Evolutionary conservation across 2,329 filamentous ascomycete genomes (phyloP).

Genomic region (Aspergillus sp.): DNA sequence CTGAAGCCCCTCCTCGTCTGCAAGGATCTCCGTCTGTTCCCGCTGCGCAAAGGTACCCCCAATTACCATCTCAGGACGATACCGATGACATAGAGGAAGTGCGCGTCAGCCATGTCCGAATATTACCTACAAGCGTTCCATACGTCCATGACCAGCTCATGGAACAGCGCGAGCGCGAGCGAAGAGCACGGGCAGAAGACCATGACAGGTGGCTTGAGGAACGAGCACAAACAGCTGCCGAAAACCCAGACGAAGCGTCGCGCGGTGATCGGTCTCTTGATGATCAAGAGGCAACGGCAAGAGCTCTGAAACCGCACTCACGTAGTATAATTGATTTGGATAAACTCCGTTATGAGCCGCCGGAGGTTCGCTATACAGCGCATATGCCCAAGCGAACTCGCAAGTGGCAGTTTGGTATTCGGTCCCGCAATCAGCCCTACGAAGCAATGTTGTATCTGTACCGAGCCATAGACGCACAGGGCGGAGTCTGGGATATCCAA

Average conservation of each 20-base stretch:
- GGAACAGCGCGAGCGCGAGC: constrained; percentile 46
- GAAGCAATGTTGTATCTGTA: constrained; percentile 95
- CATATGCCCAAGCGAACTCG: constrained; percentile 56
- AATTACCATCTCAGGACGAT: constrained; percentile 18
- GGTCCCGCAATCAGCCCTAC: constrained; percentile 85
- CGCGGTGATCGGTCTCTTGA: constrained; percentile 41
- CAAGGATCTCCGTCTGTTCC: constrained; percentile 7
- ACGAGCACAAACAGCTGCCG: constrained; percentile 19
- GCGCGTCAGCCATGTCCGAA: constrained; percentile 76
- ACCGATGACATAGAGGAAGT: constrained; percentile 36
- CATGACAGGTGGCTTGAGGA: constrained; percentile 39
- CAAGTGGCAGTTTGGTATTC: constrained; percentile 96
- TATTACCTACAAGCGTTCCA: constrained; percentile 83
- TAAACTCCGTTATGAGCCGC: constrained; percentile 48
- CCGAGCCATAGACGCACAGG: constrained; percentile 78
- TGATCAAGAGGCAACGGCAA: constrained; percentile 72
- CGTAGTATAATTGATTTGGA: constrained; percentile 63
- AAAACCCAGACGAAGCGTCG: constrained; percentile 8
- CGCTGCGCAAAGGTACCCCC: constrained; percentile 12
- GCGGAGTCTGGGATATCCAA: constrained; percentile 72
- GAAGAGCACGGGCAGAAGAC: constrained; percentile 19
- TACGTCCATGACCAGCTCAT: constrained; percentile 87
- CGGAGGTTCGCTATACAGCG: constrained; percentile 35
- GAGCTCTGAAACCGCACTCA: constrained; percentile 77
- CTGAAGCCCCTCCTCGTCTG: constrained; percentile 7